Percentiles rank a stretch among this genome's conserved stretches.
Evolutionary conservation across 148 eudicot genomes (phyloP).

Genomic region (Nepenthes mirabilis): DNA sequence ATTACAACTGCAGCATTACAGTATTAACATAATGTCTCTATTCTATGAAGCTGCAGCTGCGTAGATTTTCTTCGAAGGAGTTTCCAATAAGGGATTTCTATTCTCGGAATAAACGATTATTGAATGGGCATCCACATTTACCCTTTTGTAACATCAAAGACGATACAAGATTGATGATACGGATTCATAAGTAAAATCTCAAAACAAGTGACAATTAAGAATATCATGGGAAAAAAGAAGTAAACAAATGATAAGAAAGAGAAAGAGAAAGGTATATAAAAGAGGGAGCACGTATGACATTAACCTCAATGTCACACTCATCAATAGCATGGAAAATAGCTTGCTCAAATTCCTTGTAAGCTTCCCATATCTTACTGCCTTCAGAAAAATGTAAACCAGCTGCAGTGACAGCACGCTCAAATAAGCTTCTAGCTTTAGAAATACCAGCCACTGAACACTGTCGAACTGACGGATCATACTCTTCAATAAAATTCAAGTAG

Average conservation of each 20-base stretch:
- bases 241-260: neutral
- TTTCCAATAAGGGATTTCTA: too few relatives aligned
- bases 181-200: too few relatives aligned
- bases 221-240: neutral
- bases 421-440: constrained; percentile 61
- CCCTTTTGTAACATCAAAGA: too few relatives aligned
- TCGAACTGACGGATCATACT: constrained; percentile 53
- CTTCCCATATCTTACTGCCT: constrained; percentile 80
- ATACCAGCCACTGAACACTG: constrained; percentile 55
- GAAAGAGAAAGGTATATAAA: neutral
- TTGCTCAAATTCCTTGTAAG: constrained; percentile 76
- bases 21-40: too few relatives aligned
- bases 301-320: constrained; percentile 45
- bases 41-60: too few relatives aligned
- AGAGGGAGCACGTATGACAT: constrained; percentile 8
- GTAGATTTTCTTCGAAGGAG: too few relatives aligned
- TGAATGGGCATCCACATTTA: too few relatives aligned
- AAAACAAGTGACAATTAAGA: too few relatives aligned
- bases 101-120: too few relatives aligned
- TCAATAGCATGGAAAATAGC: constrained; percentile 42
- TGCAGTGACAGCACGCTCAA: constrained; percentile 90
- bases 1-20: too few relatives aligned
- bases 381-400: constrained; percentile 81
- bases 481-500: constrained; percentile 64
- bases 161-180: too few relatives aligned